Conservation (phyloP, 2,329 filamentous ascomycete species). For the Penicillium hesseltinei region DNA sequence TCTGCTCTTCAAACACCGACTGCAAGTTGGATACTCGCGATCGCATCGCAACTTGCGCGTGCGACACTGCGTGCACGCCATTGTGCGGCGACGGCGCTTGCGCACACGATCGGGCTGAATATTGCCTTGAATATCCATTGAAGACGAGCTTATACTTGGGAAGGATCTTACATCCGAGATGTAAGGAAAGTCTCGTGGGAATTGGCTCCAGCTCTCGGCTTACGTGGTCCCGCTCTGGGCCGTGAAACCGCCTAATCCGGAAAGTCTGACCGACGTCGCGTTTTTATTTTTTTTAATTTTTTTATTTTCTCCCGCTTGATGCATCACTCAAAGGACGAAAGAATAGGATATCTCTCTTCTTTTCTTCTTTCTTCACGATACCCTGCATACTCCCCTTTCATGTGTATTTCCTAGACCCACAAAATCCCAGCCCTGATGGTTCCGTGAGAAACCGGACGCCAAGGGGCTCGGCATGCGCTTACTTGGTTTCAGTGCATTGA, state of each 20-base stretch:
- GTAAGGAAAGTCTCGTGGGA: background rate
- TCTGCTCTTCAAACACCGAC: slow-evolving; percentile 40
- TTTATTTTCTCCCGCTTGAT: background rate
- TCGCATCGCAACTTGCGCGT: slow-evolving; percentile 45
- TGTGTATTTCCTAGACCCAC: background rate
- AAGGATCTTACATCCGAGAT: slow-evolving; percentile 5
- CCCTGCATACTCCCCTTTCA: background rate
- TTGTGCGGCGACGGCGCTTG: slow-evolving; percentile 40
- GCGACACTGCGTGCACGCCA: slow-evolving; percentile 45
- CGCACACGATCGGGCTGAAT: slow-evolving; percentile 31
- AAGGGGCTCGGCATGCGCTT: background rate
- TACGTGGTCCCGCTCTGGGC: slow-evolving; percentile 1
- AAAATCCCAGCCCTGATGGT: background rate
- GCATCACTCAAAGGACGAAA: background rate
- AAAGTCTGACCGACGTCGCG: slow-evolving; percentile 13
- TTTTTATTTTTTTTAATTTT: background rate
- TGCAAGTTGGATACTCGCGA: slow-evolving; percentile 42
- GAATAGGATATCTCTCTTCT: background rate
- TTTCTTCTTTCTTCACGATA: background rate
- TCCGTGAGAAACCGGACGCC: background rate
- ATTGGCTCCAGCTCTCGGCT: background rate
- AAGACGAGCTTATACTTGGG: background rate
- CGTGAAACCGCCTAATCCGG: slow-evolving; percentile 12
- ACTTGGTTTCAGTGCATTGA: no score
- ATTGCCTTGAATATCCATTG: slow-evolving; percentile 13